Evolutionary conservation across 306 rosid genomes (phyloP), one percentile per base, ranked within the genome.

Genomic region (Sophora flavescens): DNA sequence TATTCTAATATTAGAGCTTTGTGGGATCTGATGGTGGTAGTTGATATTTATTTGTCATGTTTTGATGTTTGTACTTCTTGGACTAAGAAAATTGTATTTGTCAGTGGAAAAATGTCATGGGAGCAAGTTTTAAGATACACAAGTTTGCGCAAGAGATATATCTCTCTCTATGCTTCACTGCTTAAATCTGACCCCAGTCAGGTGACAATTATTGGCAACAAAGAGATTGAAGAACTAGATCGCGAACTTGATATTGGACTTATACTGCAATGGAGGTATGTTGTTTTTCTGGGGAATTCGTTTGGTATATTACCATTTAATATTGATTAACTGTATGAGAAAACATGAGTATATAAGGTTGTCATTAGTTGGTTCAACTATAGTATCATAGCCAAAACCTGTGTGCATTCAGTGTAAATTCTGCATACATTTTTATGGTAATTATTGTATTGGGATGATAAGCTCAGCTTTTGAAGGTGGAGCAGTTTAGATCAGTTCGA

Each of bases 41-140:
- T 42, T 78, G 73, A 42, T 78, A 50, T 61, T 68, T 73, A 18
- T 60, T 62, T 68, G 16, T 79, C 48, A n/a, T 56, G 60, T 36
- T 83, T 64, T 67, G 63, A 30, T 41, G 30, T 47, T 36, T 42
- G 26, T 51, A 69, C 54, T 82, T 64, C 52, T 71, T 65, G 63
- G 57, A 74, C 81, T 84, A 15, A 74, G 56, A 66, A 78, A 61
- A 35, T 72, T 67, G 62, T 63, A 35, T 62, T 82, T 86, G 80
- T 83, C 96, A 95, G 99, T 87, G 99, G 99, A 77, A 90, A 88
- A 82, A 79, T 92, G 93, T 86, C 99, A 22, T 95, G 97, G 99
- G 96, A 92, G 77, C 96, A 95, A 74, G 97, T 95, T 88, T 84
- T 92, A 81, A 92, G 84, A 91, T 90, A 87, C 72, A 89, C 97